These are phyloP conservation scores for Vachellia collinsii DNA, from an alignment of 306 rosid species.

Conservation along the genomic window DNA sequence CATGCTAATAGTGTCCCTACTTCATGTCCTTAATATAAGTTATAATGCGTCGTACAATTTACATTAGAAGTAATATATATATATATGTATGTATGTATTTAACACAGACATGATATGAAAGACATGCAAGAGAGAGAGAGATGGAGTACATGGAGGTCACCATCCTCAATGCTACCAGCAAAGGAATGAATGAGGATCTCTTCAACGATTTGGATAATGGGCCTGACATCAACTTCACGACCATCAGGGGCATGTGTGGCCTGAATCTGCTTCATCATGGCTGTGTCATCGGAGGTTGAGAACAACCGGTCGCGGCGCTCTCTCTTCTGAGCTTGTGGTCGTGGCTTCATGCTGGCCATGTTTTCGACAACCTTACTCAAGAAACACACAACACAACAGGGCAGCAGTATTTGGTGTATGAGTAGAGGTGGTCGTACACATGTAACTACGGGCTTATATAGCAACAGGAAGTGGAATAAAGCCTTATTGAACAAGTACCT, in stretches of 20 bases:
- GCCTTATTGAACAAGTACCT: slow-evolving; percentile 71
- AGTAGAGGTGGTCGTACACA: slow-evolving; percentile 32
- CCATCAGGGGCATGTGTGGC: slow-evolving; percentile 74
- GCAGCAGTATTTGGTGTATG: slow-evolving; percentile 1
- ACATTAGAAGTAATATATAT: too few relatives aligned
- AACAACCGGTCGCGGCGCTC: slow-evolving; percentile 48
- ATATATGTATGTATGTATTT: too few relatives aligned
- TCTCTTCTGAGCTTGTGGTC: slow-evolving; percentile 30
- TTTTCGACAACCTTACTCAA: not conserved
- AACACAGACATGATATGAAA: too few relatives aligned
- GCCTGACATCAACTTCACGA: slow-evolving; percentile 64
- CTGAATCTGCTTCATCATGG: slow-evolving; percentile 69
- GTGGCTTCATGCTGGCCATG: slow-evolving; percentile 48
- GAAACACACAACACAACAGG: not conserved
- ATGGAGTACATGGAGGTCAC: slow-evolving; percentile 36
- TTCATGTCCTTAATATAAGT: too few relatives aligned
- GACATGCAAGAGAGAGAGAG: not conserved
- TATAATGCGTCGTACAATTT: too few relatives aligned
- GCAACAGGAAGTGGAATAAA: slow-evolving; percentile 56
- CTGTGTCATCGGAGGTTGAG: slow-evolving; percentile 65
- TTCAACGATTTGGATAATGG: slow-evolving; percentile 58
- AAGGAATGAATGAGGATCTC: slow-evolving; percentile 54
- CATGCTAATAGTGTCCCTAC: not conserved
- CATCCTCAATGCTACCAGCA: slow-evolving; percentile 46
- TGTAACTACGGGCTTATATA: slow-evolving; percentile 46